Conservation (phyloP, 2,329 filamentous ascomycete species). For the Talaromyces sp. region DNA sequence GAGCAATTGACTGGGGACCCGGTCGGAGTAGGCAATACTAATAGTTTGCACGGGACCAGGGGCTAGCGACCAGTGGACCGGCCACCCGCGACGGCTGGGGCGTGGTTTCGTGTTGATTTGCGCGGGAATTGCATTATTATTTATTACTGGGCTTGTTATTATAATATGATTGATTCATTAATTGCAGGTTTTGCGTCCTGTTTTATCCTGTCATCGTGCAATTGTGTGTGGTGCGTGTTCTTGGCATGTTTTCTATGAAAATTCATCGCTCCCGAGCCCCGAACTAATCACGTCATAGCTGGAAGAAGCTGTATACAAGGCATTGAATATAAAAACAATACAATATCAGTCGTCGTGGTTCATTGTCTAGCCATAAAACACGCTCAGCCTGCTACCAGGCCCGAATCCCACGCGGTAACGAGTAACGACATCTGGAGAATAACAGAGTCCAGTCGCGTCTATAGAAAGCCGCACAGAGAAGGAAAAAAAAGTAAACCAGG, state of each 20-base stretch:
- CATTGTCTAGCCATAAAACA: neutral
- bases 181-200: neutral
- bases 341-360: neutral
- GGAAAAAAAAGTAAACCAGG: neutral
- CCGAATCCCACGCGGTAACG: neutral
- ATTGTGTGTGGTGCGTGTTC: neutral
- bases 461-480: neutral
- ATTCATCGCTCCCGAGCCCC: neutral
- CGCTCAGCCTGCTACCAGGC: too few species aligned
- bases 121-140: too few species aligned
- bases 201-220: neutral
- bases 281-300: neutral
- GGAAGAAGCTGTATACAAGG: too few species aligned
- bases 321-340: too few species aligned
- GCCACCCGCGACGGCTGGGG: too few species aligned
- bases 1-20: too few species aligned
- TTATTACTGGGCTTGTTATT: too few species aligned
- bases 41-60: neutral
- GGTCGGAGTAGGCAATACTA: neutral
- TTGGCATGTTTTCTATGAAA: neutral
- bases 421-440: neutral
- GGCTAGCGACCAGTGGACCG: neutral
- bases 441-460: neutral
- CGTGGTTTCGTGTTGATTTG: too few species aligned
- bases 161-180: too few species aligned